A percentile compares a stretch with the other conserved stretches of the same genome.
These are phyloP conservation scores for Colletotrichum plurivorum DNA, from an alignment of 2,329 filamentous ascomycete species.

Conservation along the genomic window DNA sequence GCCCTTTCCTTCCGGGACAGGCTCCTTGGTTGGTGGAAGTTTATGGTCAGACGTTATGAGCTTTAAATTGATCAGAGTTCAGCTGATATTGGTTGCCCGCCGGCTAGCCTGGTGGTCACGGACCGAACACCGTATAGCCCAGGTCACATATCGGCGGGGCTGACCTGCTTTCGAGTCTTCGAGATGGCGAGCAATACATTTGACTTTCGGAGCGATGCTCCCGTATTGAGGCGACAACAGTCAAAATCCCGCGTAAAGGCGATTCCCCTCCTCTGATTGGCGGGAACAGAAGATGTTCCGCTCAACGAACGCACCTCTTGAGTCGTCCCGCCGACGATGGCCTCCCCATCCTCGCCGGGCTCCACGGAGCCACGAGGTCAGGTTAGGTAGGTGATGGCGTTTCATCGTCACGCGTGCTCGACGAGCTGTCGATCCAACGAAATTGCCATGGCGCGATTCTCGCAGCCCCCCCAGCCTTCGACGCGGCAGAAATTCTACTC, in stretches of 20 bases:
- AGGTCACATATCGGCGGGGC: constrained; percentile 15
- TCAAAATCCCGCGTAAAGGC: not conserved
- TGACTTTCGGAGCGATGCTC: constrained; percentile 16
- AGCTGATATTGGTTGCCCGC: constrained; percentile 2
- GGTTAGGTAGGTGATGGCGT: not conserved
- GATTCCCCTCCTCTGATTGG: constrained; percentile 10
- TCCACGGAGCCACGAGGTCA: not conserved
- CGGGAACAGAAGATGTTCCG: not conserved
- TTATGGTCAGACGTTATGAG: constrained; percentile 23
- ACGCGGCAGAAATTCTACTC: constrained; percentile 16
- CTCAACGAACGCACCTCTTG: not conserved
- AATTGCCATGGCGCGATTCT: not conserved
- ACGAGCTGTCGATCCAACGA: constrained; percentile 3
- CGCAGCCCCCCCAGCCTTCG: not conserved
- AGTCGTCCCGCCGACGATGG: not conserved
- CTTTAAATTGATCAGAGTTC: constrained; percentile 35
- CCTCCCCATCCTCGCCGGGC: not conserved
- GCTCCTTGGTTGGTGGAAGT: constrained; percentile 36
- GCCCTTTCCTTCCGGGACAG: constrained; percentile 5
- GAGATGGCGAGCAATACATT: constrained; percentile 13
- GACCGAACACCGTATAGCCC: constrained; percentile 23
- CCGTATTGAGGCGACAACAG: not conserved
- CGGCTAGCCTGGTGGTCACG: not conserved
- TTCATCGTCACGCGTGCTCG: constrained; percentile 2
- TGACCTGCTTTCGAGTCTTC: not conserved